Base-by-base conservation (phyloP, 2,329 filamentous ascomycete species). In the Epichloe brachyelytri region DNA sequence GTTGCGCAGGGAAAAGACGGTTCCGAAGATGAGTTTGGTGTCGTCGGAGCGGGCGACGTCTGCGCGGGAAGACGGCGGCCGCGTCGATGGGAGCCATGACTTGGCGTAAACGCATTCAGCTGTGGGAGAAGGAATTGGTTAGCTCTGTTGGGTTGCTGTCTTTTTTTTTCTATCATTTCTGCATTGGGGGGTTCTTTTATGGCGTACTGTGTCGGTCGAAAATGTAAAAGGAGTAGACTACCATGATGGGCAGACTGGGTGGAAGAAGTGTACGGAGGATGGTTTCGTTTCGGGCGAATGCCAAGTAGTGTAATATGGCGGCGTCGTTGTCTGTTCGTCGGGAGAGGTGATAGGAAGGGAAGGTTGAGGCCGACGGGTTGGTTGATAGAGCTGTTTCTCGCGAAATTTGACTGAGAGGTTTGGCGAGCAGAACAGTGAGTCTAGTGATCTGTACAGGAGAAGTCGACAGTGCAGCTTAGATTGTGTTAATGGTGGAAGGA, bases 31-130 rank as follows among this genome's bases (percentile, higher is more conserved):
- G 58, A 98, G 82, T 74, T 97, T 98, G 55, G 93, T 88, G 72
- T 96, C 88, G 71, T 97, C 88, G 38, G 80, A 78, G 53, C 65
- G 63, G 51, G 69, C 66, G 55, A 70, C 69, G 45, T 74, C 76
- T 48, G 72, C n/a, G 67, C 30, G 76, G 71, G 53, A 61, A 54
- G 38, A 64, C 65, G 54, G 64, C 65, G 54, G 62, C 63, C 57
- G 66, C 62, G 56, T 65, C 60, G 58, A 58, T 43, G 80, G 77
- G 40, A 83, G 74, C 91, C 91, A 98, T 65, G 83, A 82, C 62
- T 87, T 86, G 66, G 83, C 85, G 80, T 97, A 98, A 71, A 98
- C 89, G 74, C 93, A 98, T 72, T 97, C 91, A 65, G 93, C 91
- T 97, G 67, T 14, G 41, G 45, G 19, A 37, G 11, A 33, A 39